phyloP scores from a whole-genome alignment of 1,284 basidiomycete species.

The Sporisorium iseilematis-ciliati region DNA sequence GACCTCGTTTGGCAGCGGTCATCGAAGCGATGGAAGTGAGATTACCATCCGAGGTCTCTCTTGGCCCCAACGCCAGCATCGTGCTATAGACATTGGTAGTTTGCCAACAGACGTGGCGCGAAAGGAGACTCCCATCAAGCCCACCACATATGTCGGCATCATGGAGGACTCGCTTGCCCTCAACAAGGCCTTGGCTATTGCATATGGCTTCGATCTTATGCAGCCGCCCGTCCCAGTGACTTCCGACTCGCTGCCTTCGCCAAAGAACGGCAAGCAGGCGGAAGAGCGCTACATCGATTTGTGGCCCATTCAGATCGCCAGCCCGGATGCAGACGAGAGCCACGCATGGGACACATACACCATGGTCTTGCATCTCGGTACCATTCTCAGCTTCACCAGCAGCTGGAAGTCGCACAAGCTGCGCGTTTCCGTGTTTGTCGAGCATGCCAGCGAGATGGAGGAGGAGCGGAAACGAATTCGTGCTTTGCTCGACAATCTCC shows the following conservation, averaged over 20 bases:
- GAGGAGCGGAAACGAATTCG: slow-evolving; percentile 63
- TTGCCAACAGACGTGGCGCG: slow-evolving; percentile 64
- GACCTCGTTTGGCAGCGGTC: slow-evolving; percentile 19
- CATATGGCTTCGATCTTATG: slow-evolving; percentile 66
- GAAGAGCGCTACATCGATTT: slow-evolving; percentile 64
- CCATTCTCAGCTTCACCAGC: slow-evolving; percentile 67
- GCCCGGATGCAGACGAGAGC: slow-evolving; percentile 52
- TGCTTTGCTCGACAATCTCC: slow-evolving; percentile 66
- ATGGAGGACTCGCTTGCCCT: slow-evolving; percentile 69
- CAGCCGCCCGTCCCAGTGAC: slow-evolving; percentile 47
- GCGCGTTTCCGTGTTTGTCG: slow-evolving; percentile 68
- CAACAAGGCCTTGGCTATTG: slow-evolving; percentile 67
- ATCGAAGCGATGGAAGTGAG: slow-evolving; percentile 56
- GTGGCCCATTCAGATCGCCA: slow-evolving; percentile 69
- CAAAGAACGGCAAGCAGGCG: slow-evolving; percentile 19
- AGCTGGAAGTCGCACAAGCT: slow-evolving; percentile 68
- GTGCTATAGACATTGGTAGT: slow-evolving; percentile 43
- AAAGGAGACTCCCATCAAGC: slow-evolving; percentile 63
- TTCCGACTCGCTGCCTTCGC: slow-evolving; percentile 6
- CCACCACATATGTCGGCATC: slow-evolving; percentile 67
- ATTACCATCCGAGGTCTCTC: slow-evolving; percentile 58
- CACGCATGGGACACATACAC: slow-evolving; percentile 69
- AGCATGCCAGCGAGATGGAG: slow-evolving; percentile 61
- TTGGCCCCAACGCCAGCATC: slow-evolving; percentile 42
- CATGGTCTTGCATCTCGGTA: slow-evolving; percentile 69